Base-by-base conservation (phyloP, 768 basidiomycete genomes). In the Termitomyces titanicus region DNA sequence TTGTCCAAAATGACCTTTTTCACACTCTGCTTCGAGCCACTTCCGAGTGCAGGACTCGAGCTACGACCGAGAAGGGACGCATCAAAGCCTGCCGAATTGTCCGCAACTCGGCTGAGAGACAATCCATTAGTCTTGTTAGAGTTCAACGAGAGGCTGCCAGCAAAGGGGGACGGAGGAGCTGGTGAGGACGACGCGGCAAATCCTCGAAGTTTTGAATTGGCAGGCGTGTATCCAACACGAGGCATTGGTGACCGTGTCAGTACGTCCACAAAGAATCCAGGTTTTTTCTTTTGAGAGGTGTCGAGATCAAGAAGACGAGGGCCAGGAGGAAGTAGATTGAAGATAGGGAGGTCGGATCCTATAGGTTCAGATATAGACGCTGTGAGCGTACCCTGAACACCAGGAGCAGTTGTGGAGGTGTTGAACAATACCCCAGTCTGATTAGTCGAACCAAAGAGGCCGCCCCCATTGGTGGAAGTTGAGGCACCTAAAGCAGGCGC, bases 1-100 rank as follows among this genome's bases (percentile, higher is more conserved):
- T 90, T 94, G 65, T 94, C 89, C 58, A 97, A 68, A 35, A 94
- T 86, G 55, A 98, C 79, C 66, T 96, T 96, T 77, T 98, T 98
- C 55, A 96, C 92, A 66, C 92, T 96, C 55, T 88, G 83, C 52
- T 86, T 77, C 55, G 72, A 77, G 40, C 83, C 89, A 62, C 81
- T 87, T 6, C 89, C 89, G 47, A 91, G 69, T 4, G 83, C 75
- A 1, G 86, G 84, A 59, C 82, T 85, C 10, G 80, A 72, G 53
- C 81, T 82, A 27, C 79, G 79, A 42, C 76, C 79, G 54, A 87
- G 56, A 61, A 89, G 82, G 62, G 90, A 83, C 0, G 78, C 74
- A 57, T 93, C 90, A 4, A 88, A 78, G 1, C 71, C 70, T 33
- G 74, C 67, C 20, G 76, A 73, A 10, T 76, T 75, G 49, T 85